Conservation (phyloP, 129 eudicot species). For the Flaveria bidentis region DNA sequence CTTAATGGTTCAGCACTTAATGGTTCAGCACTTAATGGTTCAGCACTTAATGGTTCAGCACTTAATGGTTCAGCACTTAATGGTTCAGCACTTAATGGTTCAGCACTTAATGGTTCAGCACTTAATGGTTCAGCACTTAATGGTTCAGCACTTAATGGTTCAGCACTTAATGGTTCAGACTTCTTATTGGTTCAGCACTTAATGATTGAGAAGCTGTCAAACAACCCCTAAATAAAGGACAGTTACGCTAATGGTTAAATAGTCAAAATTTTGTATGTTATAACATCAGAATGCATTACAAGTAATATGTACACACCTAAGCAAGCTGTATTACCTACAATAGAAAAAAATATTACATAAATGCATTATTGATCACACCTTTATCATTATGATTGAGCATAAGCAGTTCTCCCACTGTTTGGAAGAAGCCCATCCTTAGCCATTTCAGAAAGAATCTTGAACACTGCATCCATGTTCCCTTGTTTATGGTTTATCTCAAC, state of each 20-base stretch:
- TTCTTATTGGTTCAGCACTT: too few species aligned
- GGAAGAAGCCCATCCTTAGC: conserved; percentile 96
- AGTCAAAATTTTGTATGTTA: neutral
- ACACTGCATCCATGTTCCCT: conserved; percentile 86
- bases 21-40: too few species aligned
- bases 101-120: too few species aligned
- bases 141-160: too few species aligned
- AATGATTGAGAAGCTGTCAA: too few species aligned
- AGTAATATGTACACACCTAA: conserved; percentile 28
- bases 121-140: too few species aligned
- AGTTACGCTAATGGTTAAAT: neutral
- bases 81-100: too few species aligned
- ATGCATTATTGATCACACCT: conserved; percentile 15
- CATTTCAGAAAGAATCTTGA: conserved; percentile 77
- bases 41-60: too few species aligned
- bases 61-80: too few species aligned
- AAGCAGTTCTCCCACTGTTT: conserved; percentile 60
- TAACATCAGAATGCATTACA: conserved; percentile 14
- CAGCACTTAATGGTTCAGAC: too few species aligned
- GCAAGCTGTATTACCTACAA: conserved; percentile 3
- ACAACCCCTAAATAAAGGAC: neutral
- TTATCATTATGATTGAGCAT: conserved; percentile 37
- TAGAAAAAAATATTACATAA: neutral
- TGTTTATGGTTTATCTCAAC: conserved; percentile 77
- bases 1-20: too few species aligned